Percentiles rank a stretch among this genome's conserved stretches.
These are phyloP conservation scores for Coniferiporia weirii DNA, from an alignment of 1,284 basidiomycete genomes.

Conservation along the genomic window DNA sequence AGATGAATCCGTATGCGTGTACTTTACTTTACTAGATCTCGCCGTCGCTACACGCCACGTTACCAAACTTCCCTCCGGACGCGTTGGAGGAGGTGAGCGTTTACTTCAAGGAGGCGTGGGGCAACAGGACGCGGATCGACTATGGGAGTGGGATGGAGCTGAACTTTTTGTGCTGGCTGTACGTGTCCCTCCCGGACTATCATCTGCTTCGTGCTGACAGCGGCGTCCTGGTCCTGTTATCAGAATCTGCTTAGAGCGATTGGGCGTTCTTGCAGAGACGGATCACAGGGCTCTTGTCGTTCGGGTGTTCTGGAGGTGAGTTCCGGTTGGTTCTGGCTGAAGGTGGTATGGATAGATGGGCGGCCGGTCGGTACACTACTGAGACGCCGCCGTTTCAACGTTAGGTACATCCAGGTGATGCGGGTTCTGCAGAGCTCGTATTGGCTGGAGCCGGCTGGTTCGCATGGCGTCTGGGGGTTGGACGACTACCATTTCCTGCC, in stretches of 20 bases:
- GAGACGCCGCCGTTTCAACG: background rate
- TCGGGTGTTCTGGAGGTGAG: constrained; percentile 85
- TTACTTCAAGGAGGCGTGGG: constrained; percentile 90
- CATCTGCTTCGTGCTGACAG: no score
- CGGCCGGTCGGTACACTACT: background rate
- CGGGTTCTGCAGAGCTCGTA: constrained; percentile 88
- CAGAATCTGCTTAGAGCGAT: constrained; percentile 77
- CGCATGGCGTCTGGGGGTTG: constrained; percentile 97
- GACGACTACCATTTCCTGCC: constrained; percentile 98
- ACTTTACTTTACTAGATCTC: constrained; percentile 34
- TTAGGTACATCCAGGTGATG: constrained; percentile 86
- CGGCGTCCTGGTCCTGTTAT: background rate
- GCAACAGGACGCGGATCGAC: constrained; percentile 88
- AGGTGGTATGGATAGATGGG: no score
- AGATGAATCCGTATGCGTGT: constrained; percentile 2
- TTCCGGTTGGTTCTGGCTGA: background rate
- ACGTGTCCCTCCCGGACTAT: no score
- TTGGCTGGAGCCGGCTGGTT: constrained; percentile 97
- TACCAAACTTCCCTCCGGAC: constrained; percentile 55
- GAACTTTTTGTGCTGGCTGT: constrained; percentile 98
- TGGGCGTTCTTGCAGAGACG: constrained; percentile 59
- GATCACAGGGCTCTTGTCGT: constrained; percentile 81
- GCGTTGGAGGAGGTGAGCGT: constrained; percentile 64
- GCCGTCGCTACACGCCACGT: constrained; percentile 45
- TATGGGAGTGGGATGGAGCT: constrained; percentile 99